A percentile compares a stretch with the other conserved stretches of the same genome.
These are phyloP conservation scores for Dactylonectria estremocensis DNA, from an alignment of 2,329 filamentous ascomycete genomes.

Conservation along the genomic window DNA sequence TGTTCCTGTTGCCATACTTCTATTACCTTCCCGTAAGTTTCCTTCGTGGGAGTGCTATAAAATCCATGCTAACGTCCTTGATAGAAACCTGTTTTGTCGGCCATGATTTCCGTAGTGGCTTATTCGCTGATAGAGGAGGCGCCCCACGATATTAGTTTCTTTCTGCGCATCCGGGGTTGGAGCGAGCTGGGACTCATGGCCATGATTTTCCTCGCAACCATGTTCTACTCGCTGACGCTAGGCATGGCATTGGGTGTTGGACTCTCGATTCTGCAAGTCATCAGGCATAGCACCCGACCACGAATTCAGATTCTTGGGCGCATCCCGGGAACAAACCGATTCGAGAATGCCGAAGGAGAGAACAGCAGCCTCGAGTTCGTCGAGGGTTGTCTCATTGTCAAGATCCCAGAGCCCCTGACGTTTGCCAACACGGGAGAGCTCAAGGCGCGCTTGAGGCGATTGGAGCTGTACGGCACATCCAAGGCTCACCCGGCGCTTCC, in stretches of 20 bases:
- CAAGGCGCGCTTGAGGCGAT: conserved; percentile 83
- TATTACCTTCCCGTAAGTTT: conserved; percentile 91
- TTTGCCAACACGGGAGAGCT: conserved; percentile 97
- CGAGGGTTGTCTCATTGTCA: conserved; percentile 94
- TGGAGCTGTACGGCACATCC: conserved; percentile 92
- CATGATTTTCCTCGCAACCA: conserved; percentile 90
- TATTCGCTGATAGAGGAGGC: conserved; percentile 96
- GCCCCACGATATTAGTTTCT: conserved; percentile 92
- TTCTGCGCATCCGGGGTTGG: conserved; percentile 87
- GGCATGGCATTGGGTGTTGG: conserved; percentile 96
- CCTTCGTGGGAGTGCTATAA: background rate
- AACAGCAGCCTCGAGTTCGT: conserved; percentile 86
- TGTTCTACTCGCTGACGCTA: conserved; percentile 94
- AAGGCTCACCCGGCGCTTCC: conserved; percentile 90
- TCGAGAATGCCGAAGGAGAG: conserved; percentile 86
- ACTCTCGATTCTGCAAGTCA: conserved; percentile 89
- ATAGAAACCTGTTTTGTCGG: conserved; percentile 91
- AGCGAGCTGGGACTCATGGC: conserved; percentile 89
- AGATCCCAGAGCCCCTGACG: conserved; percentile 96
- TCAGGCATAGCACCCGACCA: conserved; percentile 90
- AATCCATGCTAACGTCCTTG: conserved; percentile 18
- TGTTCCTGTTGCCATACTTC: conserved; percentile 90
- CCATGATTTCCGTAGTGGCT: conserved; percentile 96
- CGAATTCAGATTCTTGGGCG: conserved; percentile 97
- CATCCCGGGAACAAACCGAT: conserved; percentile 85